Percentiles rank a stretch among this genome's conserved stretches.
Evolutionary conservation across 1,284 basidiomycete genomes (phyloP).

Genomic region (Phlebopus sp.): DNA sequence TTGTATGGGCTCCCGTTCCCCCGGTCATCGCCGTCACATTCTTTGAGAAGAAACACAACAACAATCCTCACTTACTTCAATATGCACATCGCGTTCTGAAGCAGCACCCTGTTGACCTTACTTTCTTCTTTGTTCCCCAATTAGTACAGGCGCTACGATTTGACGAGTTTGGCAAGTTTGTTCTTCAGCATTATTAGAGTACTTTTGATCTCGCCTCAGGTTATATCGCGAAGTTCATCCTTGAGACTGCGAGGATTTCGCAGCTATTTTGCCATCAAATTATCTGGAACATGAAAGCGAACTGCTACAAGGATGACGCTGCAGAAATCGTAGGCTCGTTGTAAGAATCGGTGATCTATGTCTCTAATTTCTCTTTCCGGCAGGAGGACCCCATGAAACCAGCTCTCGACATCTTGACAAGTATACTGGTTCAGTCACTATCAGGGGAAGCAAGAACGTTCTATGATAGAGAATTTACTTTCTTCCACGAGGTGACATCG

Average conservation of each 20-base stretch:
- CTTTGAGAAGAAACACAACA: slow-evolving; percentile 83
- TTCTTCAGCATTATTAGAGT: neutral
- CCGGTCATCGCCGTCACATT: slow-evolving; percentile 85
- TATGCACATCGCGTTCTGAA: slow-evolving; percentile 96
- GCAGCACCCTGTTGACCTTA: slow-evolving; percentile 91
- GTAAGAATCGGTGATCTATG: neutral
- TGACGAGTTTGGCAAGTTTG: slow-evolving; percentile 73
- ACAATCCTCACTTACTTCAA: slow-evolving; percentile 87
- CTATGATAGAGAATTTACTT: slow-evolving; percentile 93
- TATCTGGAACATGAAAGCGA: slow-evolving; percentile 99
- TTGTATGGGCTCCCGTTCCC: slow-evolving; percentile 87
- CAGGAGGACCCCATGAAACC: slow-evolving; percentile 97
- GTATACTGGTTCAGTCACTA: slow-evolving; percentile 79
- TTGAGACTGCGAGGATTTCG: slow-evolving; percentile 96
- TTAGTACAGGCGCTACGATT: slow-evolving; percentile 93
- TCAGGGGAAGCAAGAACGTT: slow-evolving; percentile 91
- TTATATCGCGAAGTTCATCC: slow-evolving; percentile 95
- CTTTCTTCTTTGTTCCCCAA: slow-evolving; percentile 99
- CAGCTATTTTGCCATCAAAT: slow-evolving; percentile 99
- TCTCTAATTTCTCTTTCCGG: slow-evolving; percentile 5
- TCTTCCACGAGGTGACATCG: slow-evolving; percentile 95
- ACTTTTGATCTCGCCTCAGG: slow-evolving; percentile 43
- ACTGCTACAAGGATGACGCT: slow-evolving; percentile 90
- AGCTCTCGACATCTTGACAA: slow-evolving; percentile 83
- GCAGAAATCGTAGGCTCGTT: slow-evolving; percentile 66